Percentiles rank a stretch among this genome's conserved stretches.
phyloP scores from a whole-genome alignment of 106 monocot genomes.

The Dioscorea alata region DNA sequence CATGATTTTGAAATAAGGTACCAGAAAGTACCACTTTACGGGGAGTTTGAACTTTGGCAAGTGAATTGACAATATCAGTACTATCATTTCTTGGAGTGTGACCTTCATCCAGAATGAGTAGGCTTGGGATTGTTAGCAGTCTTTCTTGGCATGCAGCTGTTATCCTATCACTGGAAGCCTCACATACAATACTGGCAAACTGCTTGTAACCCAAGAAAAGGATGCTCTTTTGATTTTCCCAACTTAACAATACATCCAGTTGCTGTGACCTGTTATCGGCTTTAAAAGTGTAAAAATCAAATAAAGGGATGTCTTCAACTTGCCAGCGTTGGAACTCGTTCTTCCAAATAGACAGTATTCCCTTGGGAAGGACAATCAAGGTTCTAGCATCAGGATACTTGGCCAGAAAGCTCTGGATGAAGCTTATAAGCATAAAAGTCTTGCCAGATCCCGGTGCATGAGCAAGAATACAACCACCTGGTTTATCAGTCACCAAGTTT shows the following conservation, averaged over 20 bases:
- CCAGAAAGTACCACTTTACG: conserved; percentile 93
- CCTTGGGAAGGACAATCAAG: conserved; percentile 79
- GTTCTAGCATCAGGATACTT: conserved; percentile 66
- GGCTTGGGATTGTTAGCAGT: conserved; percentile 60
- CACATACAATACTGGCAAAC: conserved; percentile 57
- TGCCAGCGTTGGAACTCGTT: conserved; percentile 84
- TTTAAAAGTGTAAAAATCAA: conserved; percentile 78
- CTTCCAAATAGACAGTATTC: conserved; percentile 78
- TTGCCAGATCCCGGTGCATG: conserved; percentile 98
- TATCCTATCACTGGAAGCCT: conserved; percentile 15
- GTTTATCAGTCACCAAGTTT: conserved; percentile 72
- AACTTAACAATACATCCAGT: conserved; percentile 58
- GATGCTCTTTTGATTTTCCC: conserved; percentile 68
- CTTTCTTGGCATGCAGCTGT: conserved; percentile 62
- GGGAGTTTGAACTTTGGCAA: conserved; percentile 61
- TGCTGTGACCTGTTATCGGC: conserved; percentile 72
- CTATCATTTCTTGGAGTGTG: conserved; percentile 82
- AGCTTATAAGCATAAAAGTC: conserved; percentile 96
- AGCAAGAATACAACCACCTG: conserved; percentile 91
- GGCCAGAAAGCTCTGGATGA: conserved; percentile 92
- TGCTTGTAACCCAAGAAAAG: conserved; percentile 72
- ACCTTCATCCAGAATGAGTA: conserved; percentile 91
- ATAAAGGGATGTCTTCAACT: conserved; percentile 74
- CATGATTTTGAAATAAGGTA: conserved; percentile 88
- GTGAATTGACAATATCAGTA: conserved; percentile 57